A percentile compares a stretch with the other conserved stretches of the same genome.
Conservation (phyloP, 768 basidiomycete species). For the Butyriboletus loyo region DNA sequence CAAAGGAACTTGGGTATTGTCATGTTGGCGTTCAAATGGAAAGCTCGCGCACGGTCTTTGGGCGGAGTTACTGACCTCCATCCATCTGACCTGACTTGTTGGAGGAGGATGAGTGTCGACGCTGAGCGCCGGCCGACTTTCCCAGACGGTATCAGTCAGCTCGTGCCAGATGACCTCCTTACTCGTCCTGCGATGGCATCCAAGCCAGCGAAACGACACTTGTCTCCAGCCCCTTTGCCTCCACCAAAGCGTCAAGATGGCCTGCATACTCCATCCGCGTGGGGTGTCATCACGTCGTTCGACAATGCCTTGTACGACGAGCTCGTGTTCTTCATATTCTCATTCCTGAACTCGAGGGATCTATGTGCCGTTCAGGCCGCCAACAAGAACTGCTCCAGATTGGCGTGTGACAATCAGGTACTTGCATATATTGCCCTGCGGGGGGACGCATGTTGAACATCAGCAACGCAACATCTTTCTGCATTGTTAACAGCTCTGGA, state of each 20-base stretch:
- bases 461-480: not conserved
- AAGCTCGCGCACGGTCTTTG: too few relatives aligned
- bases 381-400: conserved; percentile 63
- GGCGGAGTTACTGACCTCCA: too few relatives aligned
- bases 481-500: conserved; percentile 54
- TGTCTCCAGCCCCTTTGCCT: conserved; percentile 50
- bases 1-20: too few relatives aligned
- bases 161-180: too few relatives aligned
- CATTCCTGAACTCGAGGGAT: conserved; percentile 62
- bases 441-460: conserved; percentile 17
- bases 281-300: conserved; percentile 37
- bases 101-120: too few relatives aligned
- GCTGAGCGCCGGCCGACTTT: conserved; percentile 8
- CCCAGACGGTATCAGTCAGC: too few relatives aligned
- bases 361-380: conserved; percentile 63
- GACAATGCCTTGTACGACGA: conserved; percentile 69
- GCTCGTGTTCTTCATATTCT: conserved; percentile 70
- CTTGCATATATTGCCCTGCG: conserved; percentile 9
- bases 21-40: too few relatives aligned
- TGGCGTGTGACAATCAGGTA: conserved; percentile 67
- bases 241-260: conserved; percentile 55
- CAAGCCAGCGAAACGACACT: conserved; percentile 41
- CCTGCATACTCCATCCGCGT: conserved; percentile 6
- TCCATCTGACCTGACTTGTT: too few relatives aligned
- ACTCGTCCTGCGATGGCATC: conserved; percentile 32